phyloP scores from a whole-genome alignment of 1,139 yeast genomes.

The Pichia kudriavzevii region DNA sequence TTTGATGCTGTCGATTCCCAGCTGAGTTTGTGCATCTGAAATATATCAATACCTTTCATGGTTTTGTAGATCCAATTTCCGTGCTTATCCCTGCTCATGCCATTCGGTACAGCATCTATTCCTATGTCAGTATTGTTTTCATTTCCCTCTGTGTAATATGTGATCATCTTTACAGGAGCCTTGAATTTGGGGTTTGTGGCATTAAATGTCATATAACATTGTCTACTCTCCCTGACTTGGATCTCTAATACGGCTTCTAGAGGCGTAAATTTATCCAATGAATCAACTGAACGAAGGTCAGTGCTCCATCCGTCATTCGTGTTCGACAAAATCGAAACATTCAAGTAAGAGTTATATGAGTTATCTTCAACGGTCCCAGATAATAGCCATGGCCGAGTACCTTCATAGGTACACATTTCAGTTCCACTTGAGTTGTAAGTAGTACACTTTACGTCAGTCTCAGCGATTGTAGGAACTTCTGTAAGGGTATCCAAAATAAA shows the following conservation, averaged over 20 bases:
- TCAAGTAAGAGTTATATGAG: slow-evolving; percentile 37
- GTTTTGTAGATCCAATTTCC: slow-evolving; percentile 50
- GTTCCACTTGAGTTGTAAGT: slow-evolving; percentile 34
- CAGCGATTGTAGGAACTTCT: slow-evolving; percentile 55
- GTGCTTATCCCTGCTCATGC: slow-evolving; percentile 40
- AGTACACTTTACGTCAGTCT: slow-evolving; percentile 32
- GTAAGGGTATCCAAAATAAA: slow-evolving; percentile 35
- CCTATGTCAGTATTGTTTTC: slow-evolving; percentile 8
- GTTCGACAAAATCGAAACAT: slow-evolving; percentile 43
- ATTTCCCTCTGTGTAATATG: slow-evolving; percentile 37
- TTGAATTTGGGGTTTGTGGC: slow-evolving; percentile 28
- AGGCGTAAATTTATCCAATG: slow-evolving; percentile 53
- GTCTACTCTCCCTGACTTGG: slow-evolving; percentile 53
- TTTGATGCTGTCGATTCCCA: slow-evolving; percentile 33
- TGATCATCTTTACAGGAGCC: slow-evolving; percentile 57
- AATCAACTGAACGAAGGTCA: slow-evolving; percentile 12
- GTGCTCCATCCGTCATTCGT: slow-evolving; percentile 30
- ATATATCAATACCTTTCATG: slow-evolving; percentile 52
- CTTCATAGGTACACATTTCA: slow-evolving; percentile 46
- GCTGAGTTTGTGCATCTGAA: slow-evolving; percentile 56
- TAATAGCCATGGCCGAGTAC: slow-evolving; percentile 46
- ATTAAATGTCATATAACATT: slow-evolving; percentile 50
- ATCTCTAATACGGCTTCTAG: slow-evolving; percentile 56
- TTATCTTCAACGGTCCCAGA: slow-evolving; percentile 32
- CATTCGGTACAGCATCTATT: slow-evolving; percentile 35